Base-by-base conservation (phyloP, 257 asterid genomes). In the Nicotiana benthamiana region DNA sequence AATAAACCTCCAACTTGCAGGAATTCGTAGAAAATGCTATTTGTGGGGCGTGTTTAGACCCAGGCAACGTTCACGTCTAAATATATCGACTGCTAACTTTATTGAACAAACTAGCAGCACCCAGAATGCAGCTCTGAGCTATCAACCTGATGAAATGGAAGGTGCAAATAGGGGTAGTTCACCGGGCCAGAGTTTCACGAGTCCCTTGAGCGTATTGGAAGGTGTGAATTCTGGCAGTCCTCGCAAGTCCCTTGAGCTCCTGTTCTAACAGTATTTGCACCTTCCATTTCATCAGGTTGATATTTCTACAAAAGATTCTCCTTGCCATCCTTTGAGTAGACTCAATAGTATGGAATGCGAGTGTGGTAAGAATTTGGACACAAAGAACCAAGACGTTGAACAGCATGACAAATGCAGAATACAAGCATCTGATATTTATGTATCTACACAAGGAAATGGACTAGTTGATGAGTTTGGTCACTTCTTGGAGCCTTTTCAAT, bases 281-380 rank as follows among this genome's bases (percentile, higher is more conserved):
- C n/a, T n/a, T n/a, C n/a, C n/a, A n/a, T n/a, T n/a, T n/a, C n/a
- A n/a, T n/a, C n/a, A n/a, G n/a, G n/a, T n/a, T n/a, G n/a, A n/a
- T n/a, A n/a, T n/a, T 18, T 46, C 40, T 72, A 22, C 60, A 46
- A 72, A 72, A 72, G 77, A 72, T 43, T 72, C 78, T 46, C 78
- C 40, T 72, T 72, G 60, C 24, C 77, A 46, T 43, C 60, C 56
- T 22, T 4, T 1, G 34, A 24, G 34, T 0, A 7, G 60, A 22
- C 77, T 22, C 77, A 22, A 12, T 72, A 46, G 5, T 61, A 61
- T 24, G 66, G 66, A 22, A 61, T 9, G 9, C 18, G 34, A 4
- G 66, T 9, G 15, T 1, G 30, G 66, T 61, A 22, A 17, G 68
- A 26, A 26, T 62, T 26, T 62, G 28, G 40, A 62, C 40, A 13